Evolutionary conservation across 177 flowering plant species (phyloP), one percentile per base, ranked within the genome.

Genomic region (Vitis hybrid): DNA sequence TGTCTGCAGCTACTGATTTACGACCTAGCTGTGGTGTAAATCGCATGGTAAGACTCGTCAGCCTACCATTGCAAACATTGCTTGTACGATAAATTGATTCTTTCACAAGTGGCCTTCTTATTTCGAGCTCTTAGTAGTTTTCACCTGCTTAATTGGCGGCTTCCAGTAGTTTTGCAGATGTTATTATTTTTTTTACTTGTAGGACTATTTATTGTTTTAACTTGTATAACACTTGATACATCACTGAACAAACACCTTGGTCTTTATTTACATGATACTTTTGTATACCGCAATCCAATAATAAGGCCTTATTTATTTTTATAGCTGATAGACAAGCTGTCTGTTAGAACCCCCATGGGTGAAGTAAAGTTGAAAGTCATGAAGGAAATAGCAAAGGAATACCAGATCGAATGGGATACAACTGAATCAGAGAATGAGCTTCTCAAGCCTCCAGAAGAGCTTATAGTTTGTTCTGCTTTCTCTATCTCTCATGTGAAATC

Each of bases 371-470:
- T 96, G 82, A 92, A 91, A 80, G 75, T 96, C 66, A 71, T 96
- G 97, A 94, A 96, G 79, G 99, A 94, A 75, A 96, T 96, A 80
- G 98, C 99, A 10, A 94, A 92, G 84, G 99, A 96, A 68, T 82
- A 87, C 81, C 90, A 90, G 80, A 78, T 94, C 55, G 87, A 89
- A 53, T 96, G 99, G 99, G 97, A 96, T 76, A 84, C 89, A 11
- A 55, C 90, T 62, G 98, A 92, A 71, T 82, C 94, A 1, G 99
- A 94, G 77, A 74, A 17, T 71, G 97, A 92, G 81, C 90, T 95
- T 74, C 95, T 96, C 65, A 94, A 90, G 79, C 95, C 91, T 31
- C 90, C 92, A n/a, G 98, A 91, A 77, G 88, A 91, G 78, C 82
- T 71, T 20, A 82, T 94, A 59, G 99, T 95, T 53, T 15, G 85